These are phyloP conservation scores for Erythrobasidium yunnanense DNA, from an alignment of 768 basidiomycete species.

Conservation along the genomic window DNA sequence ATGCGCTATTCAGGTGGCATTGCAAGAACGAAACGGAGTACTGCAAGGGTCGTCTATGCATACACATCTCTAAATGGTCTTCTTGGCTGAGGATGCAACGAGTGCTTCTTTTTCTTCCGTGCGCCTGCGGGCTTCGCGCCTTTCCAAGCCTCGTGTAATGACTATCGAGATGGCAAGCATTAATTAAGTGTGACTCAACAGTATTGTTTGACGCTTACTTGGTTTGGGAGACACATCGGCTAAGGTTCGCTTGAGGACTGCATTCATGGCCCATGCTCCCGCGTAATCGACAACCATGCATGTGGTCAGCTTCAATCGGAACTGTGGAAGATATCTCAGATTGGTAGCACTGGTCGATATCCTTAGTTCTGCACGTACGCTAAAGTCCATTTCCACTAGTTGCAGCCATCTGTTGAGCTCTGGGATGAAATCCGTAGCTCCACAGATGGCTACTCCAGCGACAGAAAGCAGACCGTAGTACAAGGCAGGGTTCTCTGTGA, in stretches of 20 bases:
- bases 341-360: background rate
- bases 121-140: conserved; percentile 19
- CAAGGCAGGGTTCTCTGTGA: conserved; percentile 85
- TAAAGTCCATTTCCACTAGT: conserved; percentile 73
- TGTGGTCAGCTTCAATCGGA: conserved; percentile 64
- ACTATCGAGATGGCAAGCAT: background rate
- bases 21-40: no score
- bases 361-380: conserved; percentile 48
- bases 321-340: conserved; percentile 47
- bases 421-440: conserved; percentile 86
- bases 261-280: conserved; percentile 77
- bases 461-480: conserved; percentile 72
- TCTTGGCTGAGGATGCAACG: conserved; percentile 4
- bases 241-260: conserved; percentile 69
- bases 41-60: no score
- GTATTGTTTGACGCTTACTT: background rate
- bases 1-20: no score
- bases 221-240: conserved; percentile 49
- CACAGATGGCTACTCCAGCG: conserved; percentile 67
- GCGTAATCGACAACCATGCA: conserved; percentile 80
- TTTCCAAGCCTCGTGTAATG: conserved; percentile 19
- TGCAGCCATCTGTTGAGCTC: conserved; percentile 95
- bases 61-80: conserved; percentile 6
- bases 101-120: conserved; percentile 1
- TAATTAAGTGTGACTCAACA: background rate